Evolutionary conservation across 2,329 filamentous ascomycete genomes (phyloP).

Genomic region (Phialocephala subalpina): DNA sequence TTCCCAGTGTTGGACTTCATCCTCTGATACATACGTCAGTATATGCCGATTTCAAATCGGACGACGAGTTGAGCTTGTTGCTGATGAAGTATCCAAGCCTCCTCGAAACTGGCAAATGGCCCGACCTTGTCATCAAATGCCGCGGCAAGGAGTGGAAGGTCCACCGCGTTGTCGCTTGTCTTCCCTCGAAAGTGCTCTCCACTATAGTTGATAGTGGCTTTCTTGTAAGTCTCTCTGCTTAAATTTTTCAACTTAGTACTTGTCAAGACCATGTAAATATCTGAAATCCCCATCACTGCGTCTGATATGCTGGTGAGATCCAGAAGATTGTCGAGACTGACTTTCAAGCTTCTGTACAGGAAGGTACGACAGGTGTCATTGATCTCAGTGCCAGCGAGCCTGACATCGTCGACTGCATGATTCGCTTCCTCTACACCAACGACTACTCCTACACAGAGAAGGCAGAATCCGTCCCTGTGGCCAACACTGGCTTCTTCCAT

Average conservation of each 20-base stretch:
- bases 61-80: background rate
- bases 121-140: slow-evolving; percentile 34
- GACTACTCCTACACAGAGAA: slow-evolving; percentile 11
- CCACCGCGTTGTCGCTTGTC: slow-evolving; percentile 33
- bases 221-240: slow-evolving; percentile 25
- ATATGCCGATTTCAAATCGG: no score
- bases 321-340: no score
- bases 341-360: no score
- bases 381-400: slow-evolving; percentile 70
- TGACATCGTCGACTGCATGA: slow-evolving; percentile 76
- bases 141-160: slow-evolving; percentile 25
- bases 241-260: no score
- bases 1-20: background rate
- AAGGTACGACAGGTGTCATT: slow-evolving; percentile 47
- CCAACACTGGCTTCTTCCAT: background rate
- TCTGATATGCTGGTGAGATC: no score
- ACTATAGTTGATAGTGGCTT: slow-evolving; percentile 28
- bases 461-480: background rate
- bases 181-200: slow-evolving; percentile 33
- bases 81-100: slow-evolving; percentile 13
- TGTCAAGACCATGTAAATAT: no score
- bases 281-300: no score
- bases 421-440: slow-evolving; percentile 76
- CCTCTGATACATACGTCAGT: background rate
- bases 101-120: slow-evolving; percentile 26